These are phyloP conservation scores for Phascolomyces articulosus DNA, from an alignment of 371 early-diverging fungal species.

Conservation along the genomic window DNA sequence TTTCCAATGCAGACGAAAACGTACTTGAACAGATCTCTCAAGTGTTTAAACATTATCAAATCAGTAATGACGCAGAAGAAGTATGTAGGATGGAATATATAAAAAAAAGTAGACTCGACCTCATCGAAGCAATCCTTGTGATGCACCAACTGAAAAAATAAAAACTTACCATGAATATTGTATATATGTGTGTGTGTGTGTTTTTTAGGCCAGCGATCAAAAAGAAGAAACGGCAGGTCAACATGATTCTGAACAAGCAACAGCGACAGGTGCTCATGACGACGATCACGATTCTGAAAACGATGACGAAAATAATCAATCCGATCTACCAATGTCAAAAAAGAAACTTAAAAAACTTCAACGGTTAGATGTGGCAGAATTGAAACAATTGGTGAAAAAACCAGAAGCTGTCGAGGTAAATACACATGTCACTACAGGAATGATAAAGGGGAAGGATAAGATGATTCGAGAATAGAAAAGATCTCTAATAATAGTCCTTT, in stretches of 20 bases:
- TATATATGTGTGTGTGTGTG: too few species aligned
- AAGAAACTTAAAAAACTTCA: constrained; percentile 45
- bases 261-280: neutral
- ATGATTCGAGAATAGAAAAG: neutral
- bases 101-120: neutral
- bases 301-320: constrained; percentile 25
- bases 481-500: neutral
- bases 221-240: constrained; percentile 10
- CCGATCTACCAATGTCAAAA: constrained; percentile 59
- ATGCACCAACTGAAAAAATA: neutral
- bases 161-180: neutral
- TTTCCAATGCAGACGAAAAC: constrained; percentile 36
- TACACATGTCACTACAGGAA: neutral
- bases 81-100: neutral
- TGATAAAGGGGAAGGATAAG: too few species aligned
- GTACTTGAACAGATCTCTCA: constrained; percentile 42
- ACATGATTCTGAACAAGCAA: constrained; percentile 43
- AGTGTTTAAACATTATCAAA: constrained; percentile 49
- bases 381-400: constrained; percentile 88
- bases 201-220: neutral
- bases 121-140: neutral
- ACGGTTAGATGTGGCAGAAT: constrained; percentile 80
- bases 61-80: constrained; percentile 39
- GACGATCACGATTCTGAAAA: constrained; percentile 16
- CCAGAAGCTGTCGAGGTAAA: constrained; percentile 95